Base-by-base conservation (phyloP, 192 early-diverging fungal genomes). In the Linnemannia exigua region DNA sequence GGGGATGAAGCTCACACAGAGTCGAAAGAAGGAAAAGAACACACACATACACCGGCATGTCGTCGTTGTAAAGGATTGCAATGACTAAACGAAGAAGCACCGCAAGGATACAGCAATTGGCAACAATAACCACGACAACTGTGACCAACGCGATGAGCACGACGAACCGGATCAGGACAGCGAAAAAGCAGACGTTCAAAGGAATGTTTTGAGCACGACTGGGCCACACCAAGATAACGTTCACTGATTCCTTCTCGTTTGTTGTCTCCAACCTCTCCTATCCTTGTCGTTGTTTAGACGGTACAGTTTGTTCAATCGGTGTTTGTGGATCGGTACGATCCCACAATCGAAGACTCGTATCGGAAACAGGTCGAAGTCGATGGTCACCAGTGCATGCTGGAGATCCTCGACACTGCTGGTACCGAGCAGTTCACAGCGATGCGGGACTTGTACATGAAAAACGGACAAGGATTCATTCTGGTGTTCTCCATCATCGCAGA, bases 321-420 rank as follows among this genome's bases (percentile, higher is more conserved):
- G 51, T 98, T 98, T 81, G 94, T 95, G 36, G 96, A 97, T 44
- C 94, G 95, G 70, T 98, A 98, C 80, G 97, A 98, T 82, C 97
- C 97, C 52, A 98, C 97, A 9, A 98, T 98, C 79, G 97, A 98
- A 84, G 94, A 94, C 81, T 93, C 91, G 79, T 97, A 98, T 92
- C 91, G 95, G 75, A 97, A 98, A 82, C 93, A 97, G 86, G 95
- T 94, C 74, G 88, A 93, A 58, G 93, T 98, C 15, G 97, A 98
- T 85, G 92, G 90, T 71, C 92, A 95, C 71, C 91, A 90, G 52
- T 97, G 96, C 67, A 89, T 97, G 80, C 91, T 98, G 11, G 97
- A 98, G 77, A 93, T 98, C 54, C 92, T 98, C 31, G 97, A 98
- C 90, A 97, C 96, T n/a, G 97, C 97, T 11, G 97, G 97, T 54